Conservation (phyloP, 2,329 filamentous ascomycete species). For the Xylaria hypoxylon region DNA sequence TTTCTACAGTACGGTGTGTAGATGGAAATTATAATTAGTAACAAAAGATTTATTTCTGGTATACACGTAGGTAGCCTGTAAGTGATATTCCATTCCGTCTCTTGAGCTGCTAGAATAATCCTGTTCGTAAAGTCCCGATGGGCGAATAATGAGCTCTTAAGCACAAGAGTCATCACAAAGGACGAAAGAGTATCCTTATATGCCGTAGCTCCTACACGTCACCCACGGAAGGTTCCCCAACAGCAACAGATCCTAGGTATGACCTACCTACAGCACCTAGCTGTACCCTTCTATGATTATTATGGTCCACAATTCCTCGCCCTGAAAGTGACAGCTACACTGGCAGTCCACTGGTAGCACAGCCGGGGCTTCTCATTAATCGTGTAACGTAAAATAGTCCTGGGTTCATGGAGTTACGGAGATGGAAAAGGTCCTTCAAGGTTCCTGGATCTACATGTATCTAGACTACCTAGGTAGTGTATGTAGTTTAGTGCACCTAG, state of each 20-base stretch:
- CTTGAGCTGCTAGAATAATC: neutral
- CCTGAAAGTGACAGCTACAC: neutral
- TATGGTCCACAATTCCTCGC: neutral
- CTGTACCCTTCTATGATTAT: slow-evolving; percentile 4
- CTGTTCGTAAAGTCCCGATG: neutral
- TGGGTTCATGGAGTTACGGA: slow-evolving; percentile 20
- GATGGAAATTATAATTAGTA: slow-evolving; percentile 25
- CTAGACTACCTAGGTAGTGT: neutral
- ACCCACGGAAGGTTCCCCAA: neutral
- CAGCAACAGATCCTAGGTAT: neutral
- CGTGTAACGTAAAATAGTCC: slow-evolving; percentile 20
- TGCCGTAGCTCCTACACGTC: neutral
- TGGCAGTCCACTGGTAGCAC: neutral
- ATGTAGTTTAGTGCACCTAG: too few species aligned
- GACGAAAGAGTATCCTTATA: neutral
- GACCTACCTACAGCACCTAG: neutral
- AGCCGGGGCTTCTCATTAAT: slow-evolving; percentile 24
- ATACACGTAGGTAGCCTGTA: neutral
- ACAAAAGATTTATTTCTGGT: slow-evolving; percentile 9
- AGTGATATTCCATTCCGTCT: slow-evolving; percentile 8
- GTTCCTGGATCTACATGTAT: neutral
- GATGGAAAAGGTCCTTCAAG: neutral
- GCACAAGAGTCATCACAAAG: neutral
- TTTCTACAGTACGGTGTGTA: too few species aligned
- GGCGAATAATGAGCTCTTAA: neutral